phyloP scores from a whole-genome alignment of 1,284 basidiomycete genomes.

The Cryptococcus sp. region DNA sequence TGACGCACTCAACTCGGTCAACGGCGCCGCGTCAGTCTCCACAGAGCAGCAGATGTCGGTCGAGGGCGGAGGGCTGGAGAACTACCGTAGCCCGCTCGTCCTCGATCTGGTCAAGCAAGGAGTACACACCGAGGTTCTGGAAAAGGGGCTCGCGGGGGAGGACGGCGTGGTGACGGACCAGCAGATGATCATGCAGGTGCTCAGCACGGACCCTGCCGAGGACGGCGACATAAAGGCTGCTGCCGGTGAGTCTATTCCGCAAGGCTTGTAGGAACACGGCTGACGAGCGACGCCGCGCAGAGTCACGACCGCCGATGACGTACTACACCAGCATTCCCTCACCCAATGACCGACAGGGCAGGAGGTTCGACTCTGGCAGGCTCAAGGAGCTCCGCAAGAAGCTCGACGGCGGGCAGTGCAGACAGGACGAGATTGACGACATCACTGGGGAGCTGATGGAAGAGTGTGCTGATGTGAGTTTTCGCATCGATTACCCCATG shows the following conservation, averaged over 20 bases:
- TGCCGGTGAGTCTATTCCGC: constrained; percentile 61
- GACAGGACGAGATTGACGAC: constrained; percentile 82
- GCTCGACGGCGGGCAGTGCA: constrained; percentile 75
- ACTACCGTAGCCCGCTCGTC: constrained; percentile 86
- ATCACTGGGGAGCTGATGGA: constrained; percentile 86
- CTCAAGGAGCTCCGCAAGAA: constrained; percentile 91
- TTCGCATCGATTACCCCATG: neutral
- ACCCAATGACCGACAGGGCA: constrained; percentile 67
- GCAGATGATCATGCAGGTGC: constrained; percentile 91
- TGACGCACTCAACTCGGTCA: constrained; percentile 55
- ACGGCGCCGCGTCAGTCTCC: constrained; percentile 79
- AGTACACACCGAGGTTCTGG: constrained; percentile 59
- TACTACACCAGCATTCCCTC: constrained; percentile 91
- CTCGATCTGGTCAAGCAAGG: constrained; percentile 84
- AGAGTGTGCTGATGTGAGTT: constrained; percentile 52
- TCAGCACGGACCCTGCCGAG: constrained; percentile 70
- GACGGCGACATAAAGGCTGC: constrained; percentile 78
- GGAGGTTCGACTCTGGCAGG: constrained; percentile 89
- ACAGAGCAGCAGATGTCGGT: constrained; percentile 76
- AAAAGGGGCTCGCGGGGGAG: constrained; percentile 30
- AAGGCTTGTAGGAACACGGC: neutral
- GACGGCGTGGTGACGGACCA: constrained; percentile 72
- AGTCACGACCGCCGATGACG: constrained; percentile 49
- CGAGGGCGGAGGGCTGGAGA: constrained; percentile 81
- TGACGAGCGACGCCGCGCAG: constrained; percentile 14